A percentile compares a stretch with the other conserved stretches of the same genome.
Conservation (phyloP, 2,329 filamentous ascomycete genomes). For the Beauveria pseudobassiana region DNA sequence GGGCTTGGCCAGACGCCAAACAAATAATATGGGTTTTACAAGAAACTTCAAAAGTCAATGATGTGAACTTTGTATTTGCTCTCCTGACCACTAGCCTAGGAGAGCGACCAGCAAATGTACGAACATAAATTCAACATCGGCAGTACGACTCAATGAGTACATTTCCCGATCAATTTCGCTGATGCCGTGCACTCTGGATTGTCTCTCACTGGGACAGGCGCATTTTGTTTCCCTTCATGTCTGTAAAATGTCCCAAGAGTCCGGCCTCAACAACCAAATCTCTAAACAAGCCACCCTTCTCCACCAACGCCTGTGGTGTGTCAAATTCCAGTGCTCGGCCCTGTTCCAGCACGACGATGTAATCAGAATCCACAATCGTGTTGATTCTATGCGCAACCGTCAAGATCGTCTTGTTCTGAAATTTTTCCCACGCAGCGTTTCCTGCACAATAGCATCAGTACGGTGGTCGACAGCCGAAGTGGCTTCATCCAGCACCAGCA, state of each 20-base stretch:
- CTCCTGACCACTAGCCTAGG: no score
- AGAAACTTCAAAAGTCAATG: no score
- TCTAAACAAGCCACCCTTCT: constrained; percentile 64
- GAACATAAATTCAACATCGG: no score
- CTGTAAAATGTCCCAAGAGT: constrained; percentile 6
- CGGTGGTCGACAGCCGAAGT: constrained; percentile 61
- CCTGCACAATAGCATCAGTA: constrained; percentile 52
- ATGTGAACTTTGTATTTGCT: no score
- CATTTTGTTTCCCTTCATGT: background rate
- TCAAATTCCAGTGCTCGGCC: constrained; percentile 81
- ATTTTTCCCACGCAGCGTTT: constrained; percentile 44
- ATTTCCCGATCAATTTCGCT: no score
- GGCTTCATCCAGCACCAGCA: constrained; percentile 85
- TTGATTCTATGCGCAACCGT: constrained; percentile 93
- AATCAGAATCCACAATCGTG: constrained; percentile 73
- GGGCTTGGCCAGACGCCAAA: no score
- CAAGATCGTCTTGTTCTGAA: constrained; percentile 85
- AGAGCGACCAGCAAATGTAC: no score
- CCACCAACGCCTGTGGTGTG: constrained; percentile 65
- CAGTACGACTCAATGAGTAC: no score
- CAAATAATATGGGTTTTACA: no score
- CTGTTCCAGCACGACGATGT: constrained; percentile 81
- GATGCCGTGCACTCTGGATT: no score
- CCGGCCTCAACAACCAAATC: constrained; percentile 23
- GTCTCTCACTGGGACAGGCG: background rate